phyloP scores from a whole-genome alignment of 768 basidiomycete species.

The Mycena rosella region DNA sequence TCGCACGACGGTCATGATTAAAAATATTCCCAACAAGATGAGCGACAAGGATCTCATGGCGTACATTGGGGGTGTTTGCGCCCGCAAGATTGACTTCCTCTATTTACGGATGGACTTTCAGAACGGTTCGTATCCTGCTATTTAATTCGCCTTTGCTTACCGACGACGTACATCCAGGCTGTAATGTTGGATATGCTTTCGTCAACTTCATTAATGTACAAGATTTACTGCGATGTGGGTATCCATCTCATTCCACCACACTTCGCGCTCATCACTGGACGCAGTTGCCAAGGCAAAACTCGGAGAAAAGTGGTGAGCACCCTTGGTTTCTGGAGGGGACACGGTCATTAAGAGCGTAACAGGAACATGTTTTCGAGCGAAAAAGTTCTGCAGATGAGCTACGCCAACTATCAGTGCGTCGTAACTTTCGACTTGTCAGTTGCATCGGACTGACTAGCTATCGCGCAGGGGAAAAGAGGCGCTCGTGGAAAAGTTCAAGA shows the following conservation, averaged over 20 bases:
- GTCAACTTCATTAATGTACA: conserved; percentile 89
- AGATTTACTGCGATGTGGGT: conserved; percentile 80
- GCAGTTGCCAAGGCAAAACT: conserved; percentile 80
- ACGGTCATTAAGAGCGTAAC: conserved; percentile 28
- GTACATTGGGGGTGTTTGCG: conserved; percentile 79
- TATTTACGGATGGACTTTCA: conserved; percentile 91
- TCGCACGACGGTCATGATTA: conserved; percentile 89
- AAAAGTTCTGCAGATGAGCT: conserved; percentile 92
- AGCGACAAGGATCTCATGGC: conserved; percentile 76
- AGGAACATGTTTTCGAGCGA: conserved; percentile 96
- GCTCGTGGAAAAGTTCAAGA: conserved; percentile 92
- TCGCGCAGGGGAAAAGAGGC: conserved; percentile 84
- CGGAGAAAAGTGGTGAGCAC: conserved; percentile 82
- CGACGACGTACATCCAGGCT: conserved; percentile 58
- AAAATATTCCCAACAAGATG: conserved; percentile 96
- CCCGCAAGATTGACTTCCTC: conserved; percentile 86
- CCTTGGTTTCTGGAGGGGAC: neutral
- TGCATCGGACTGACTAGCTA: conserved; percentile 7
- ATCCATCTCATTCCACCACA: no score
- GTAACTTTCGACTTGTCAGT: conserved; percentile 17
- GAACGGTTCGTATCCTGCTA: conserved; percentile 65
- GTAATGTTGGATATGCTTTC: conserved; percentile 87
- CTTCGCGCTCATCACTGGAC: no score
- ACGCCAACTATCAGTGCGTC: conserved; percentile 93
- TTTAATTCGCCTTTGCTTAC: conserved; percentile 19